A percentile compares a stretch with the other conserved stretches of the same genome.
These are phyloP conservation scores for Colletotrichum magnum DNA, from an alignment of 2,329 filamentous ascomycete species.

Conservation along the genomic window DNA sequence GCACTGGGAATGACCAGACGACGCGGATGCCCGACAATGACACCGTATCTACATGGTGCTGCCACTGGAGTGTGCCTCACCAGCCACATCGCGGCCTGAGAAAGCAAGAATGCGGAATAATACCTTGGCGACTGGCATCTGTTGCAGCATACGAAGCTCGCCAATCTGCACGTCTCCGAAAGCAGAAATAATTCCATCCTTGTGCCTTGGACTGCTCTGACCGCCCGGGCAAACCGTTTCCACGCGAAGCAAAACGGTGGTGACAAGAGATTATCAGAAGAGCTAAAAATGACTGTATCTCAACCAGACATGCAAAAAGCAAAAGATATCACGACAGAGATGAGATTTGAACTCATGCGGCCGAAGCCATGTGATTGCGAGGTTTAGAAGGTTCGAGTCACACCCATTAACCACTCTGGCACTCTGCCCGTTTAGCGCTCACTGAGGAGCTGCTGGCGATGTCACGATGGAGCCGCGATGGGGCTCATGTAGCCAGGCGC, in stretches of 20 bases:
- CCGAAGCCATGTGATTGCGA: slow-evolving; percentile 36
- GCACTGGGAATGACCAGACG: neutral
- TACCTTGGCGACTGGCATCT: neutral
- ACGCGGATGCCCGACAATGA: slow-evolving; percentile 11
- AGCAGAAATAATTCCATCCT: neutral
- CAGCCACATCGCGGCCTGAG: slow-evolving; percentile 24
- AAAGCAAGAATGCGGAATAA: neutral
- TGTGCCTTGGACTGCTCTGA: no score
- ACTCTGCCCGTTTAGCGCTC: slow-evolving; percentile 20
- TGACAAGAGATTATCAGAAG: neutral
- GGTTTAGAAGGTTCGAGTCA: slow-evolving; percentile 22
- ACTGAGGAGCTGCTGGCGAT: neutral
- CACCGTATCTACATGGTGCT: neutral
- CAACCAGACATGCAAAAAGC: neutral
- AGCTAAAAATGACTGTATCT: neutral
- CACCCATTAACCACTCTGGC: slow-evolving; percentile 37
- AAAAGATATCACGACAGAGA: slow-evolving; percentile 26
- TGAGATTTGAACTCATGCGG: slow-evolving; percentile 35
- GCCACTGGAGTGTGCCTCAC: neutral
- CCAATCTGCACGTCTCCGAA: slow-evolving; percentile 15
- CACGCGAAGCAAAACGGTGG: neutral
- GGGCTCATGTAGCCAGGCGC: neutral
- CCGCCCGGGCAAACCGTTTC: neutral
- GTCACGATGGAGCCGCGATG: neutral
- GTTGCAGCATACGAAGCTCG: slow-evolving; percentile 16